phyloP scores from a whole-genome alignment of 352 stramenopile genomes.

The Phytopythium ostracodes region DNA sequence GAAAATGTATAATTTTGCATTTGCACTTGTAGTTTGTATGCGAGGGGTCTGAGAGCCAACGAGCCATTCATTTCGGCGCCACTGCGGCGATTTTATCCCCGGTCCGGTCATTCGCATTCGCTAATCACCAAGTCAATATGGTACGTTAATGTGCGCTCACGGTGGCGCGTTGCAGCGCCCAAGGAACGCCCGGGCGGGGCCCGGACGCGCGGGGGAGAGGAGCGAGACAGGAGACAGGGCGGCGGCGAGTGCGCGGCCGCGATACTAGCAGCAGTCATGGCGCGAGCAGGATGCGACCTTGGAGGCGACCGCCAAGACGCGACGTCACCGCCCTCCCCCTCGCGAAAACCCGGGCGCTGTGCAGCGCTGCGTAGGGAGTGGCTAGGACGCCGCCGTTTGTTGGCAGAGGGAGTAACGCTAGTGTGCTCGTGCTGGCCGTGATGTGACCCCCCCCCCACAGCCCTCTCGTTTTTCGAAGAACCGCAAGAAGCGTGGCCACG shows the following conservation, averaged over 20 bases:
- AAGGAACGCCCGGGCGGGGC: not conserved
- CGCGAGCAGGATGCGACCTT: not conserved
- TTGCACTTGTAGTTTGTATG: slow-evolving; percentile 46
- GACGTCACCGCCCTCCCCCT: not conserved
- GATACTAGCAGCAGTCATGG: not conserved
- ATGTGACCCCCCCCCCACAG: slow-evolving; percentile 18
- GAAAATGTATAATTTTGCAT: slow-evolving; percentile 29
- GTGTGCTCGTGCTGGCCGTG: slow-evolving; percentile 31
- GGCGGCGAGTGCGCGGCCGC: not conserved
- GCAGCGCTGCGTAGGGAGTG: not conserved
- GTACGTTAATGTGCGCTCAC: slow-evolving; percentile 35
- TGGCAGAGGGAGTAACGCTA: slow-evolving; percentile 5
- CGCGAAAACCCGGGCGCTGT: not conserved
- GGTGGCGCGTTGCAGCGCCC: not conserved
- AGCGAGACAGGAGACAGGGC: slow-evolving; percentile 2
- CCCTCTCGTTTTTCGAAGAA: slow-evolving; percentile 94
- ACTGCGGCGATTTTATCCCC: slow-evolving; percentile 20
- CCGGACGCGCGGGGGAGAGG: slow-evolving; percentile 22
- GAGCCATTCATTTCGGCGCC: slow-evolving; percentile 79
- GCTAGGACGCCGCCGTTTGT: not conserved
- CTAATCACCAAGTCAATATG: slow-evolving; percentile 89
- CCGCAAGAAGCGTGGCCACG: slow-evolving; percentile 99
- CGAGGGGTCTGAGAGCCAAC: slow-evolving; percentile 37
- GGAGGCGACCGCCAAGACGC: not conserved
- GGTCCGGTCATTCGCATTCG: slow-evolving; percentile 75